phyloP scores from a whole-genome alignment of 2,329 filamentous ascomycete genomes.

The Eurotiales sp. region DNA sequence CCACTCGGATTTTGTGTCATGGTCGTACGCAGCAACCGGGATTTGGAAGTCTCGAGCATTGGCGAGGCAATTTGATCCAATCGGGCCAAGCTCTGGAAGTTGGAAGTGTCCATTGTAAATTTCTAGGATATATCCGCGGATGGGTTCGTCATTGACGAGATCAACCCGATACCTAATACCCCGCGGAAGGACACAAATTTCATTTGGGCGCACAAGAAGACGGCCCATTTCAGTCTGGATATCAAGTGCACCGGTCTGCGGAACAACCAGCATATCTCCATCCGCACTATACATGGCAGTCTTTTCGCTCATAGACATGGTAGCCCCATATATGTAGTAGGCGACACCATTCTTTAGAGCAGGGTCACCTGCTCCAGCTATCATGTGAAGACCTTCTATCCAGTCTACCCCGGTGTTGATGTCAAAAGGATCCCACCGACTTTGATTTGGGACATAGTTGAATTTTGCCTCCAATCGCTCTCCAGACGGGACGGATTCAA shows the following conservation, averaged over 20 bases:
- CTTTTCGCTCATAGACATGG: no score
- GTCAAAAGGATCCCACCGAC: no score
- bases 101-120: constrained; percentile 1
- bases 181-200: constrained; percentile 61
- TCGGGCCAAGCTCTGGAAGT: constrained; percentile 52
- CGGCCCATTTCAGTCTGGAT: constrained; percentile 63
- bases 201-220: constrained; percentile 58
- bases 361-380: no score
- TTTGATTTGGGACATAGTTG: no score
- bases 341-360: no score
- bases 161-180: constrained; percentile 39
- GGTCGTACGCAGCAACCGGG: constrained; percentile 53
- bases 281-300: no score
- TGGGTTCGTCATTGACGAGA: neutral
- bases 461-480: no score
- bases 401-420: no score
- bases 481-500: no score
- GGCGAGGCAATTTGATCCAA: constrained; percentile 61
- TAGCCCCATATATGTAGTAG: no score
- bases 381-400: no score
- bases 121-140: neutral
- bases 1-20: constrained; percentile 32
- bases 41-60: constrained; percentile 60
- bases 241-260: constrained; percentile 58
- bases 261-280: no score